Evolutionary conservation across 2,329 filamentous ascomycete genomes (phyloP).

Genomic region (Sporothrix brunneoviolacea): DNA sequence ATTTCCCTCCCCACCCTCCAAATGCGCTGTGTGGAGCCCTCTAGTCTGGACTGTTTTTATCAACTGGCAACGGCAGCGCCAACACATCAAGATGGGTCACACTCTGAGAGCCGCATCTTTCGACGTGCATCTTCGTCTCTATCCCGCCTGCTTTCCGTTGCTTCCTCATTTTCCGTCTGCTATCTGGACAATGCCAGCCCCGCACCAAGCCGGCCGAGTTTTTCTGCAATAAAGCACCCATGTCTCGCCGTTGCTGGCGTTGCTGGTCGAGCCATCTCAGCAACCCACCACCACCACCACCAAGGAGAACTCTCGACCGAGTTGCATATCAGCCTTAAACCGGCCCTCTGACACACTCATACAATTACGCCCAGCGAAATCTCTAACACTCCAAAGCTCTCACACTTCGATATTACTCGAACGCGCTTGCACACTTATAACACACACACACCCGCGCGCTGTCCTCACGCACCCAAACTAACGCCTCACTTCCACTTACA

Average conservation of each 20-base stretch:
- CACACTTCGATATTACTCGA: neutral
- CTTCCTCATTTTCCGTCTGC: constrained; percentile 30
- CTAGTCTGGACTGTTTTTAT: constrained; percentile 57
- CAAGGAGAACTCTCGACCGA: neutral
- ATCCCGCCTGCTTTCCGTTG: constrained; percentile 32
- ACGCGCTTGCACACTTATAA: constrained; percentile 3
- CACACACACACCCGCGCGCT: constrained; percentile 4
- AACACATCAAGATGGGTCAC: constrained; percentile 79
- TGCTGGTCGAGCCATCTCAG: constrained; percentile 38
- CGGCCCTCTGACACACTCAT: constrained; percentile 17
- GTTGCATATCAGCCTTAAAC: constrained; percentile 22
- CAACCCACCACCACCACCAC: neutral
- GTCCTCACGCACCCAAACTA: constrained; percentile 14
- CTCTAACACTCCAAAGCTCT: constrained; percentile 8
- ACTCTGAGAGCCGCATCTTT: constrained; percentile 61
- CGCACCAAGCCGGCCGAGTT: constrained; percentile 34
- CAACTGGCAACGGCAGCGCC: constrained; percentile 81
- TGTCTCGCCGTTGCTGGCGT: constrained; percentile 42
- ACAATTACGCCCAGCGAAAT: constrained; percentile 15
- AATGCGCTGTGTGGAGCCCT: constrained; percentile 54
- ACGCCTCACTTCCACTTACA: constrained; percentile 9
- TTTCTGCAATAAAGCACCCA: constrained; percentile 59
- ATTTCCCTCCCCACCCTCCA: constrained; percentile 24
- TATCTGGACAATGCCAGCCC: constrained; percentile 35
- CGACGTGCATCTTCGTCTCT: constrained; percentile 47